Evolutionary conservation across 2,329 filamentous ascomycete genomes (phyloP).

Genomic region (Xylariaceae sp.): DNA sequence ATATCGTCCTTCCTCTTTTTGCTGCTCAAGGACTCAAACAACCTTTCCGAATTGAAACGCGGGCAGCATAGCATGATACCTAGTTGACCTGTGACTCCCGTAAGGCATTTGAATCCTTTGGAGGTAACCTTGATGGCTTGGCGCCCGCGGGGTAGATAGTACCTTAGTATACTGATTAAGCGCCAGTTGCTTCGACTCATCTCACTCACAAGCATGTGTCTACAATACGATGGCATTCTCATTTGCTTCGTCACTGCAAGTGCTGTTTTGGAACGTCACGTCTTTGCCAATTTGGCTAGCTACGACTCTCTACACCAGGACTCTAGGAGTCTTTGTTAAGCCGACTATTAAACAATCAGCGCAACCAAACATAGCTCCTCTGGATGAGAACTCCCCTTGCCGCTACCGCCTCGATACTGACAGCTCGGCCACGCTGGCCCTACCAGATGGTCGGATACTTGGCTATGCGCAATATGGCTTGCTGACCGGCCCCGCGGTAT

Average conservation of each 20-base stretch:
- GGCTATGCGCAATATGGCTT: slow-evolving; percentile 21
- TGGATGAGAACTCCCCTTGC: slow-evolving; percentile 13
- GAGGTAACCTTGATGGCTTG: slow-evolving; percentile 6
- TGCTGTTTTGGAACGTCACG: not conserved
- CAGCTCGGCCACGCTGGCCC: slow-evolving; percentile 8
- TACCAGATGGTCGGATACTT: slow-evolving; percentile 18
- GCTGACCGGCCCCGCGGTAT: slow-evolving; percentile 7
- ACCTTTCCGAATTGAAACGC: slow-evolving; percentile 1
- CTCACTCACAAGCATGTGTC: not conserved
- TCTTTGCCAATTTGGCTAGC: not conserved
- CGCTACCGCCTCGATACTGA: slow-evolving; percentile 19
- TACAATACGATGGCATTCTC: not conserved
- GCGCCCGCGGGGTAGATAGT: slow-evolving; percentile 26
- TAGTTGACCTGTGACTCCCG: not conserved
- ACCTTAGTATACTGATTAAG: too few species aligned
- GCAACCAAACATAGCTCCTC: not conserved
- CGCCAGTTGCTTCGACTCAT: not conserved
- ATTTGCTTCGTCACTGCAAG: not conserved
- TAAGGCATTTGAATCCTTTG: too few species aligned
- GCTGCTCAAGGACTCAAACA: slow-evolving; percentile 7
- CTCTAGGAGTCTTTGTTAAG: not conserved
- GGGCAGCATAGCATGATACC: not conserved
- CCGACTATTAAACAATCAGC: not conserved
- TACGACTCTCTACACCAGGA: not conserved
- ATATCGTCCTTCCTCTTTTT: slow-evolving; percentile 3